Conservation (phyloP, 495 filamentous ascomycete species). For the Viridothelium virens region DNA sequence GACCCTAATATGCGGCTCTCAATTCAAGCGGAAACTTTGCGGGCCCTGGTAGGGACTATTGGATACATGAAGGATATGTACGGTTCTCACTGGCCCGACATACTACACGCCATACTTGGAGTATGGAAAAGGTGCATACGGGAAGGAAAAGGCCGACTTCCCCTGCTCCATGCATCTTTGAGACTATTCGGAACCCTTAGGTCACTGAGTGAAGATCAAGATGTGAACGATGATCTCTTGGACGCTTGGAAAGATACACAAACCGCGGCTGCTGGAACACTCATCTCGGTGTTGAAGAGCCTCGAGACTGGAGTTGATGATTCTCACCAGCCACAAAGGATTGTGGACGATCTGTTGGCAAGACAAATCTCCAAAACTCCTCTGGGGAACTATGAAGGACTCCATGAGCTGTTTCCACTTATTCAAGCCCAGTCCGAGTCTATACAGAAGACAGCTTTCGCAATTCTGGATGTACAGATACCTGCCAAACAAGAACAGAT, state of each 20-base stretch:
- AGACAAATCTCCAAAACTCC: constrained; percentile 56
- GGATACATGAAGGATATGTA: constrained; percentile 69
- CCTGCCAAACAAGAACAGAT: constrained; percentile 71
- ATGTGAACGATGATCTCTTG: constrained; percentile 76
- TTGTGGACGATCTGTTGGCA: constrained; percentile 61
- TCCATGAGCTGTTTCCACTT: constrained; percentile 56
- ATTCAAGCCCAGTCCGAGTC: constrained; percentile 65
- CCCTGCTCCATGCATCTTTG: constrained; percentile 60
- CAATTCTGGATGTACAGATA: constrained; percentile 68
- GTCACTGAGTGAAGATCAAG: constrained; percentile 40
- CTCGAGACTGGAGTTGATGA: constrained; percentile 15
- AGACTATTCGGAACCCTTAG: constrained; percentile 58
- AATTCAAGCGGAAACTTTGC: constrained; percentile 54
- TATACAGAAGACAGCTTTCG: constrained; percentile 74
- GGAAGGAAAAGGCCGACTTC: constrained; percentile 34
- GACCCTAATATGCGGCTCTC: constrained; percentile 38
- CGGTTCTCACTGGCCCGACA: constrained; percentile 73
- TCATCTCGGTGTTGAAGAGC: constrained; percentile 22
- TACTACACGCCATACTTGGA: constrained; percentile 46
- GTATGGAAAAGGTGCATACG: constrained; percentile 22
- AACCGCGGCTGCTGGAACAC: constrained; percentile 44
- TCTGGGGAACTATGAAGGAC: constrained; percentile 45
- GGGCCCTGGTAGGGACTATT: constrained; percentile 55
- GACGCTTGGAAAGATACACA: constrained; percentile 58
- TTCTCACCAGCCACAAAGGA: constrained; percentile 50